Evolutionary conservation across 495 filamentous ascomycete genomes (phyloP).

Genomic region (Aspergillus funiculosus): DNA sequence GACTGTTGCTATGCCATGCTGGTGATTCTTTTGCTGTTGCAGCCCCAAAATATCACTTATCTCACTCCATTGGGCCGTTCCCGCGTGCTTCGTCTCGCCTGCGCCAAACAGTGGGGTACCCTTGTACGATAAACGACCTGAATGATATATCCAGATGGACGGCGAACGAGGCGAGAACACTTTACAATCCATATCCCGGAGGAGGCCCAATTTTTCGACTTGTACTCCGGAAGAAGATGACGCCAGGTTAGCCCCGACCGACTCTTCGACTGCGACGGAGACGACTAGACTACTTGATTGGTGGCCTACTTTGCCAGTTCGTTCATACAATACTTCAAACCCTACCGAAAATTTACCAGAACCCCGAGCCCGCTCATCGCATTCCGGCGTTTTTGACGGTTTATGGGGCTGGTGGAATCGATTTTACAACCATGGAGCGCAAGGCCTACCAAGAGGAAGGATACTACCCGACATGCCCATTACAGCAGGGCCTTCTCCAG

Average conservation of each 20-base stretch:
- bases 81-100: not conserved
- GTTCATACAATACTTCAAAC: constrained; percentile 31
- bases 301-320: constrained; percentile 21
- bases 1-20: too few species aligned
- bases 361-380: constrained; percentile 20
- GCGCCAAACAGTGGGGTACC: constrained; percentile 2
- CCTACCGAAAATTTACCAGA: constrained; percentile 14
- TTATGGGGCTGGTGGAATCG: constrained; percentile 30
- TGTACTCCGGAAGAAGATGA: constrained; percentile 52
- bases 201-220: constrained; percentile 48
- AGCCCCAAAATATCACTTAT: not conserved
- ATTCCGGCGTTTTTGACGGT: constrained; percentile 21
- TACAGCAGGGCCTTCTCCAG: constrained; percentile 25
- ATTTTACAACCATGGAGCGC: constrained; percentile 9
- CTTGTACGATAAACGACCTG: constrained; percentile 4
- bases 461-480: constrained; percentile 11
- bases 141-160: constrained; percentile 21
- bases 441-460: constrained; percentile 8
- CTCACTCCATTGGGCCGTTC: not conserved
- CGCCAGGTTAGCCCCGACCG: constrained; percentile 41
- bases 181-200: constrained; percentile 33
- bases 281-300: constrained; percentile 21
- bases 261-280: constrained; percentile 22
- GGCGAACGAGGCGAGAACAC: constrained; percentile 18
- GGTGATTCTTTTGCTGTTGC: too few species aligned